Base-by-base conservation (phyloP, 2,329 filamentous ascomycete genomes). In the Trichophyton benhamiae region DNA sequence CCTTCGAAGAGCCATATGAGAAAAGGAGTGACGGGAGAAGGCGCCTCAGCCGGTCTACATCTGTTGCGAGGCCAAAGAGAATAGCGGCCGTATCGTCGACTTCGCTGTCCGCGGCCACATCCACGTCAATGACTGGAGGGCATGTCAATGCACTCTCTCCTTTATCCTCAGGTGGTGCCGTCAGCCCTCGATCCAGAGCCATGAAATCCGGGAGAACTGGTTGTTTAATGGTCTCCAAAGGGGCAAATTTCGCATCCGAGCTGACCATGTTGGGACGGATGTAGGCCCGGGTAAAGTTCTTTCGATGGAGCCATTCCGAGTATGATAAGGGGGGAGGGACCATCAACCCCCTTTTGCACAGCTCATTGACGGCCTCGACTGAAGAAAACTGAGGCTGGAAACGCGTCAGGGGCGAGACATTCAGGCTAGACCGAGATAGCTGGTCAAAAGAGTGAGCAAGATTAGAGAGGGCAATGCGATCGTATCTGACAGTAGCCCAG, bases 281-380 rank as follows among this genome's bases (percentile, higher is more conserved):
- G 65, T 76, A 76, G 63, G 71, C 68, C 58, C 74, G 74, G 36
- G 74, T 76, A 64, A 75, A 76, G 66, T 76, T 76, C 70, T 76
- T 76, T 68, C 72, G 73, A 17, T 68, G 67, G 44, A 76, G 70
- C 74, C 74, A 76, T 67, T 76, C 74, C 52, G 67, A 66, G 66
- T 76, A 72, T 6, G 73, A 68, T 38, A 76, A 61, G 11, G 72
- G 72, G 27, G 73, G 71, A 55, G 70, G 57, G 9, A 49, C 15
- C 33, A 58, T 68, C 15, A 71, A 69, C 41, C 74, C 71, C 13
- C 69, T 67, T 33, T 72, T 72, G 63, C 74, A 76, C 57, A 70
- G 65, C 48, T 65, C 55, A 25, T 65, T 58, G 7, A 62, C 62
- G 27, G 63, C 61, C 44, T 64, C 20, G 64, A 66, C 46, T 67